These are phyloP conservation scores for Xylariaceae sp. DNA, from an alignment of 2,329 filamentous ascomycete genomes.

Conservation along the genomic window DNA sequence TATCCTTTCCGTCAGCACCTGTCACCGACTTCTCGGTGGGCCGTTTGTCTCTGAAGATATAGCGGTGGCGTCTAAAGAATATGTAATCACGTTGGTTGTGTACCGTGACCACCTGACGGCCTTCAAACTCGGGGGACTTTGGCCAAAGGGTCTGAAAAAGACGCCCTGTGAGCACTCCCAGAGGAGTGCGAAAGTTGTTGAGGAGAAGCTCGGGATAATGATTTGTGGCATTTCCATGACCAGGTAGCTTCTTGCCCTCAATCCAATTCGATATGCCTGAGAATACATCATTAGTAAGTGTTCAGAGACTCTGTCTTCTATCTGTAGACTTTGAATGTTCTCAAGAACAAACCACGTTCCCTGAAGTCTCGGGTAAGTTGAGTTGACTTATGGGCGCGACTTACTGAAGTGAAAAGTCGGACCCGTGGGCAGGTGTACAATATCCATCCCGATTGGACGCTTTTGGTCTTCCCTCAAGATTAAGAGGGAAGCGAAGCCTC, in stretches of 20 bases:
- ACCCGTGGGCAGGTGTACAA: slow-evolving; percentile 75
- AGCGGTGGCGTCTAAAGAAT: slow-evolving; percentile 86
- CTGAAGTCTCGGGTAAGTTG: no score
- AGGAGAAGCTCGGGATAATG: slow-evolving; percentile 86
- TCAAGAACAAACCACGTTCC: no score
- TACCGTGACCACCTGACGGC: slow-evolving; percentile 82
- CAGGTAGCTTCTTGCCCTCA: slow-evolving; percentile 77
- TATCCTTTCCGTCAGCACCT: slow-evolving; percentile 70
- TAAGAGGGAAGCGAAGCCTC: slow-evolving; percentile 75
- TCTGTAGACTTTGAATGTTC: no score
- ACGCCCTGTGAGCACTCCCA: slow-evolving; percentile 80
- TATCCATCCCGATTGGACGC: slow-evolving; percentile 69
- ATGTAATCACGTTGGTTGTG: slow-evolving; percentile 93
- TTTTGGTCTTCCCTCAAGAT: slow-evolving; percentile 88
- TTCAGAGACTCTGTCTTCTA: no score
- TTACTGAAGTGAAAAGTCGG: slow-evolving; percentile 84
- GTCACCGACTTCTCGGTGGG: slow-evolving; percentile 81
- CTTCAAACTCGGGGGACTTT: slow-evolving; percentile 71
- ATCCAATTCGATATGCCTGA: slow-evolving; percentile 79
- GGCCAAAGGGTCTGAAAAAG: slow-evolving; percentile 78
- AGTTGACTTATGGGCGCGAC: no score
- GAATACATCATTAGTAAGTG: no score
- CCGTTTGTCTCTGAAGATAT: slow-evolving; percentile 85
- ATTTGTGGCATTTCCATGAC: slow-evolving; percentile 80
- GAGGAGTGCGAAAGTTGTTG: slow-evolving; percentile 90